Conservation (phyloP, 176 grass and related monocot genomes). For the Musa schizocarpa region DNA sequence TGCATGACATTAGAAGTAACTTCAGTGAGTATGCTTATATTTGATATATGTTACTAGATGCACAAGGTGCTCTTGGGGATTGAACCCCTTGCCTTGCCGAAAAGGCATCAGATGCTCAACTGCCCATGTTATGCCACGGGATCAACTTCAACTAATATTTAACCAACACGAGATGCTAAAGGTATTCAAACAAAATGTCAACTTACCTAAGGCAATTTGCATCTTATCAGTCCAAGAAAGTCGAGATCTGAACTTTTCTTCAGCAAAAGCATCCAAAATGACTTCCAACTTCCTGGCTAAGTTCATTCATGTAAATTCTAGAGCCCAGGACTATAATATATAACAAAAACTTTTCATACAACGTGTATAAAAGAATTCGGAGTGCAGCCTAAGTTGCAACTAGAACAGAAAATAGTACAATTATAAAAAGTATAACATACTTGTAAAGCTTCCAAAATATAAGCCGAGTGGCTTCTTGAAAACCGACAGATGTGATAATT, state of each 20-base stretch:
- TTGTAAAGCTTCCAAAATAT: constrained; percentile 96
- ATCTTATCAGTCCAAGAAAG: constrained; percentile 88
- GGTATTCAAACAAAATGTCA: not conserved
- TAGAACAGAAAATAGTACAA: not conserved
- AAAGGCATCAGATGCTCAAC: too few species aligned
- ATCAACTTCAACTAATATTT: too few species aligned
- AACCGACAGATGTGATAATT: constrained; percentile 67
- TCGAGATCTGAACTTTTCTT: constrained; percentile 70
- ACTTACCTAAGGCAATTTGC: constrained; percentile 68
- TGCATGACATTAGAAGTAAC: constrained; percentile 32
- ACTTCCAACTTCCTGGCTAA: constrained; percentile 79
- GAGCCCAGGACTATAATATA: not conserved
- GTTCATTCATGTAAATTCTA: constrained; percentile 17
- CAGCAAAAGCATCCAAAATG: constrained; percentile 82
- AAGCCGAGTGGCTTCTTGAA: constrained; percentile 69
- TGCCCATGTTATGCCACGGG: too few species aligned
- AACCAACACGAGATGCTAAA: too few species aligned
- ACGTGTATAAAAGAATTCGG: not conserved
- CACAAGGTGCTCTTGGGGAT: too few species aligned
- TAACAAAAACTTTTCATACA: not conserved
- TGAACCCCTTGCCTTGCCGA: too few species aligned
- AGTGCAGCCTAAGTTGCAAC: not conserved
- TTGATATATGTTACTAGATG: too few species aligned
- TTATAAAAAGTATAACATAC: constrained; percentile 35
- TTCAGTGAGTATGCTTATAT: constrained; percentile 4